Evolutionary conservation across 2,329 filamentous ascomycete genomes (phyloP), one percentile per base, ranked within the genome.

Genomic region (Dactylella cylindrospora): DNA sequence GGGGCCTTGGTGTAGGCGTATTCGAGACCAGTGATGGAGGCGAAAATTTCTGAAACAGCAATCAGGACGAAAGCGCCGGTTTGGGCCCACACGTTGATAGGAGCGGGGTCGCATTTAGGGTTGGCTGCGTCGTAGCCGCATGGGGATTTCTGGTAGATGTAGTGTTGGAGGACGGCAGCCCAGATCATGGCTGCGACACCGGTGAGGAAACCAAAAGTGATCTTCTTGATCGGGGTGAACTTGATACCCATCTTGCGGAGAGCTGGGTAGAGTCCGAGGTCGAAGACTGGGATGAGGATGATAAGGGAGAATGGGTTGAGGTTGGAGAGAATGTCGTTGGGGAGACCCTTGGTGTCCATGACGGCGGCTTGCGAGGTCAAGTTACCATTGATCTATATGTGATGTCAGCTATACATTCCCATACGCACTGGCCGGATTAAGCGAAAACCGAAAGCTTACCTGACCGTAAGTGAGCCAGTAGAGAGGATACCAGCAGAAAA

Each of bases 1-100:
- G 86, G 86, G 0, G 85, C 85, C 73, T 88, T 88, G 71, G 83
- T 84, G 75, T 83, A 90, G 26, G 86, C 86, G 66, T 88, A 88
- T 71, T 89, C 86, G 66, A 86, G 81, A 1, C 82, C 83, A 2
- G 80, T 82, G 55, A 83, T 77, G 8, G 76, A 79, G 2, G 78
- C 76, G 65, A 81, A 77, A 68, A 81, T 81, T 69, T 82, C 80
- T 2, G 78, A 79, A 61, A 81, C 75, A 62, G 76, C 80, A 53
- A 80, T 76, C 1, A 83, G 72, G 6, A 80, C 72, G 52, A 71
- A 72, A 1, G 68, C 45, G 8, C 80, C 72, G 17, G 72, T 76
- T 71, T 81, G 79, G 1, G 76, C 76, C 79, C 79, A 82, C 39
- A 88, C 84, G 67, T 81, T 85, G 76, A 89, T 84, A 25, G 77